These are phyloP conservation scores for Cucumis melo DNA, from an alignment of 306 rosid genomes.

Conservation along the genomic window DNA sequence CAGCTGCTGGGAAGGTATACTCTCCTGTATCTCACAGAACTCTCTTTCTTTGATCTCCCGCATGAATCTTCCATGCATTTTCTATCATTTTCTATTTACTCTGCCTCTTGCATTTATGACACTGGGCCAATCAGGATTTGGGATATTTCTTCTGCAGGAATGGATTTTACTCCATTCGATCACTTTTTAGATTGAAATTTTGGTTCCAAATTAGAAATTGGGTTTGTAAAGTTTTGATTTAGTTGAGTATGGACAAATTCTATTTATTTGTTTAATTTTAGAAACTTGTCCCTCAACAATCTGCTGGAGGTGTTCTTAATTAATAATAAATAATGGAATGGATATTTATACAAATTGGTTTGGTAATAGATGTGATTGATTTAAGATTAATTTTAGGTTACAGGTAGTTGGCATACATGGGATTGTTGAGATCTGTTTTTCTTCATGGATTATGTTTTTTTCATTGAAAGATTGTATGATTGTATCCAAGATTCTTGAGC, in stretches of 20 bases:
- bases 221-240: not conserved
- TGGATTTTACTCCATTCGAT: not conserved
- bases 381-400: not conserved
- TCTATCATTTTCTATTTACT: not conserved
- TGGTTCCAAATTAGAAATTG: not conserved
- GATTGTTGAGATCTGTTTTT: not conserved
- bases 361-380: not conserved
- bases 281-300: not conserved
- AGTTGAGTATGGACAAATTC: not conserved
- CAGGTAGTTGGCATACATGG: not conserved
- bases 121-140: not conserved
- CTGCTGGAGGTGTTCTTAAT: not conserved
- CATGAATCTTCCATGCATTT: not conserved
- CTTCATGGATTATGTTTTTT: not conserved
- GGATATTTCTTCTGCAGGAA: not conserved
- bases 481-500: not conserved
- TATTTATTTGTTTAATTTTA: not conserved
- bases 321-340: not conserved
- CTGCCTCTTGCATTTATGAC: not conserved
- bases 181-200: not conserved
- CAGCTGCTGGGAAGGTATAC: constrained; percentile 62
- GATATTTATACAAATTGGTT: not conserved
- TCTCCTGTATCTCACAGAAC: not conserved
- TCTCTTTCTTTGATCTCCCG: not conserved
- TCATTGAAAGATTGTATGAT: not conserved